A percentile compares a stretch with the other conserved stretches of the same genome.
Evolutionary conservation across 225 moss, liverwort and hornwort species (phyloP).

Genomic region (Anthoceros angustus): DNA sequence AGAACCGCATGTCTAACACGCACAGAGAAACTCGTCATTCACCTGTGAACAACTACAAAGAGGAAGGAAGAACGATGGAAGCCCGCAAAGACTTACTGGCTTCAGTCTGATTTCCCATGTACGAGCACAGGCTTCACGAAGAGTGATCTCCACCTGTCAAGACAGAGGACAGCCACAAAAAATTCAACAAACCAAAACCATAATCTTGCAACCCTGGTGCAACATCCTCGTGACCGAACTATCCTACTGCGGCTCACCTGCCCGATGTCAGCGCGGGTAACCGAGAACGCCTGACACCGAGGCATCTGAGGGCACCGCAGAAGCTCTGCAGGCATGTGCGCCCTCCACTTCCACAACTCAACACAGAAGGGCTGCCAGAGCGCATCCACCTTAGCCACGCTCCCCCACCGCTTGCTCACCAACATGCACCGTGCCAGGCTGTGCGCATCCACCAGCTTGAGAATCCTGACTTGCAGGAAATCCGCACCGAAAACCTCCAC

Average conservation of each 20-base stretch:
- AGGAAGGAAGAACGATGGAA: too few relatives aligned
- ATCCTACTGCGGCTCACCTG: background rate
- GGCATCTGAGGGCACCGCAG: background rate
- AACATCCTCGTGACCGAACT: background rate
- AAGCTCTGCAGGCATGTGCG: constrained; percentile 23
- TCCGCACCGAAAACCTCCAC: background rate
- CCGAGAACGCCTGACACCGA: constrained; percentile 11
- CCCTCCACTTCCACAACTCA: constrained; percentile 12
- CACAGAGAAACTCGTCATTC: background rate
- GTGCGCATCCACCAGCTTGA: constrained; percentile 14
- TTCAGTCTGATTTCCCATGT: constrained; percentile 30
- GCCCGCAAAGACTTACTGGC: background rate
- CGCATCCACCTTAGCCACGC: constrained; percentile 9
- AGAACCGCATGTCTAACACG: constrained; percentile 10
- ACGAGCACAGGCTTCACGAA: constrained; percentile 22
- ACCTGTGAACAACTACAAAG: too few relatives aligned
- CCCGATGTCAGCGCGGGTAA: constrained; percentile 14
- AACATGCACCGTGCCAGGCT: constrained; percentile 26
- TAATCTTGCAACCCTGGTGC: background rate
- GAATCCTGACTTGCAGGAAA: background rate
- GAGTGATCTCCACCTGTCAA: constrained; percentile 13
- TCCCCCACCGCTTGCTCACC: constrained; percentile 21
- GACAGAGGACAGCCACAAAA: background rate
- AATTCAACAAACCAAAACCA: background rate
- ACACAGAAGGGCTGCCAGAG: constrained; percentile 25